These are phyloP conservation scores for Russula sp. DNA, from an alignment of 768 basidiomycete genomes.

Conservation along the genomic window DNA sequence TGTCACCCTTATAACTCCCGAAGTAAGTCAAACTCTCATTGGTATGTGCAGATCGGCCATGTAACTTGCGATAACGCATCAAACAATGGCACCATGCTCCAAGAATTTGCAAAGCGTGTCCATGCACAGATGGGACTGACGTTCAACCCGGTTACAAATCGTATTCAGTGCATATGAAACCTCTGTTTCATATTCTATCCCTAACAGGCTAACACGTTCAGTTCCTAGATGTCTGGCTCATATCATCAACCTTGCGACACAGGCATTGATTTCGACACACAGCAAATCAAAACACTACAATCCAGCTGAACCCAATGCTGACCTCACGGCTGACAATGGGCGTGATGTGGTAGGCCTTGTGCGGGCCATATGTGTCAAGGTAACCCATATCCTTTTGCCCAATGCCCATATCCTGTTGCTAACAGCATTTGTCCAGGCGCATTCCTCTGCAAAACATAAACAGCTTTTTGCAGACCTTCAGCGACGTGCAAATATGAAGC, in stretches of 20 bases:
- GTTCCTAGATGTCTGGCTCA: constrained; percentile 31
- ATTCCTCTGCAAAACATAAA: not conserved
- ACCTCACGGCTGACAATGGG: not conserved
- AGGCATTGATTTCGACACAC: constrained; percentile 27
- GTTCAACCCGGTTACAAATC: not conserved
- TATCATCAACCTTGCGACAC: constrained; percentile 33
- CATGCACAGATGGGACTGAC: not conserved
- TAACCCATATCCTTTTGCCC: not conserved
- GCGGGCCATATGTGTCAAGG: constrained; percentile 28
- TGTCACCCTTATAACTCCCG: not conserved
- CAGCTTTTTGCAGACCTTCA: not conserved
- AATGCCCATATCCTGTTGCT: too few species aligned
- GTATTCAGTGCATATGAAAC: too few species aligned
- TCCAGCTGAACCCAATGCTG: constrained; percentile 13
- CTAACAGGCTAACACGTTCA: too few species aligned
- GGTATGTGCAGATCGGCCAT: too few species aligned
- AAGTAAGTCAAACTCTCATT: too few species aligned
- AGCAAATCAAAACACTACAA: constrained; percentile 29
- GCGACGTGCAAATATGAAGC: not conserved
- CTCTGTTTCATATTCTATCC: too few species aligned
- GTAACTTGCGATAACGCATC: not conserved
- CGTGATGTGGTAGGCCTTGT: constrained; percentile 30
- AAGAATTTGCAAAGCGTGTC: not conserved
- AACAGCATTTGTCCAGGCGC: not conserved
- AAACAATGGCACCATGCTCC: not conserved